Evolutionary conservation across 164 flowering plant genomes (phyloP).

Genomic region (Hamamelis virginiana): DNA sequence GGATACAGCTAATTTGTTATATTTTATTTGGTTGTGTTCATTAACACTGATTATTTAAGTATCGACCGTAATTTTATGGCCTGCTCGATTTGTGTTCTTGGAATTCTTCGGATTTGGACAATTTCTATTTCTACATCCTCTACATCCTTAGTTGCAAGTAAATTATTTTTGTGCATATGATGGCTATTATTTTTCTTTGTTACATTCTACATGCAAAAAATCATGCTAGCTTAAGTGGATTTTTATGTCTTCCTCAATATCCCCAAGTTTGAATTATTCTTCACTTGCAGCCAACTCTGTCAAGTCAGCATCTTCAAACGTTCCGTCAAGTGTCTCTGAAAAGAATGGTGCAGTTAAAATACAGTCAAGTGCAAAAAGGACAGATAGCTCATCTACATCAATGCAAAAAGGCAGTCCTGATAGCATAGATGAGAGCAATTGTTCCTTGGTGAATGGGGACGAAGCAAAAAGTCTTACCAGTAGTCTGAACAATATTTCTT

Average conservation of each 20-base stretch:
- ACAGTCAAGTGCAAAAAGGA: conserved; percentile 23
- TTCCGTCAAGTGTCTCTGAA: conserved; percentile 23
- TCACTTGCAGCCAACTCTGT: conserved; percentile 23
- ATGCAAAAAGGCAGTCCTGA: conserved; percentile 24
- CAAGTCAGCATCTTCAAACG: conserved; percentile 23
- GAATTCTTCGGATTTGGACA: too few species aligned
- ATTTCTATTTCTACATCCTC: too few species aligned
- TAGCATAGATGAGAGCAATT: conserved; percentile 27
- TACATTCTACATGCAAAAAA: too few species aligned
- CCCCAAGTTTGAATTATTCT: neutral
- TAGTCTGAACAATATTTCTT: conserved; percentile 30
- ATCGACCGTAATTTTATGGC: too few species aligned
- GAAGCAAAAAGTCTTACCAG: conserved; percentile 28
- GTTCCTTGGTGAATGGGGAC: conserved; percentile 25
- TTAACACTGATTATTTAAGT: too few species aligned
- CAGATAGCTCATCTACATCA: conserved; percentile 26
- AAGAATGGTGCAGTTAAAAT: conserved; percentile 17
- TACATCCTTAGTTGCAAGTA: too few species aligned
- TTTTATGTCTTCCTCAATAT: neutral
- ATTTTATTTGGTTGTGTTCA: too few species aligned
- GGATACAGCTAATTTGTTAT: too few species aligned
- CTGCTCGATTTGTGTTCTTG: too few species aligned
- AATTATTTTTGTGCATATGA: too few species aligned
- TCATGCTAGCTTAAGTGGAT: neutral
- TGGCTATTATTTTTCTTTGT: too few species aligned